A percentile compares a stretch with the other conserved stretches of the same genome.
phyloP scores from a whole-genome alignment of 495 filamentous ascomycete species.

The Penicillium samsonianum region DNA sequence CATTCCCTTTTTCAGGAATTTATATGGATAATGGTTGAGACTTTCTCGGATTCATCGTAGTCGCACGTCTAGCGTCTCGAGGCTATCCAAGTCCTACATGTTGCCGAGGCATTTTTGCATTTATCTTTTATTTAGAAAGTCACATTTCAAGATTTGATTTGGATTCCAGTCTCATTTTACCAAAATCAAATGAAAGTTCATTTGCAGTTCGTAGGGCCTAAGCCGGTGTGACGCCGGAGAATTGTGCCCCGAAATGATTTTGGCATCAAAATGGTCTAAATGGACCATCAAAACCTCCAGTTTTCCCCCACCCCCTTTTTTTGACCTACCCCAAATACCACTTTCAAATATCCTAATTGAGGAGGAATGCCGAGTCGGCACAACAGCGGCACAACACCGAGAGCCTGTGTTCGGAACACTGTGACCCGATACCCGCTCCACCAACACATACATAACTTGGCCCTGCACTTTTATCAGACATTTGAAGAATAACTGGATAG shows the following conservation, averaged over 20 bases:
- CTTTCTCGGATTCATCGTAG: background rate
- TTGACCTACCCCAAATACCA: background rate
- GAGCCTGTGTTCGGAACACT: slow-evolving; percentile 32
- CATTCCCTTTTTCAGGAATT: background rate
- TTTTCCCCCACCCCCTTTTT: background rate
- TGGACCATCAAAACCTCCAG: background rate
- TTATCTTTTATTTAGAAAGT: no score
- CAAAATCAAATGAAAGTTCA: background rate
- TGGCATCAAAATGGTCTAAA: background rate
- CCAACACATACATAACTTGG: slow-evolving; percentile 21
- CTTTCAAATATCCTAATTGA: background rate
- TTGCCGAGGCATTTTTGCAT: background rate
- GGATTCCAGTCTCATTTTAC: background rate
- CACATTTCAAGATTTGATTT: background rate
- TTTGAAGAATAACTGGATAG: background rate
- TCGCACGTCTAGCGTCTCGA: background rate
- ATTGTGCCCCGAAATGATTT: slow-evolving; percentile 1
- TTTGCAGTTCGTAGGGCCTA: background rate
- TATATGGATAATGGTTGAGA: background rate
- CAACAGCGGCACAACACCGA: slow-evolving; percentile 14
- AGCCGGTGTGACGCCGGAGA: background rate
- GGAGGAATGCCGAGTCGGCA: slow-evolving; percentile 19
- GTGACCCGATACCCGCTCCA: slow-evolving; percentile 32
- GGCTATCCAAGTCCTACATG: background rate
- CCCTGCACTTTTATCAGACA: background rate